phyloP scores from a whole-genome alignment of 2,329 filamentous ascomycete species.

The Curvularia lunata region DNA sequence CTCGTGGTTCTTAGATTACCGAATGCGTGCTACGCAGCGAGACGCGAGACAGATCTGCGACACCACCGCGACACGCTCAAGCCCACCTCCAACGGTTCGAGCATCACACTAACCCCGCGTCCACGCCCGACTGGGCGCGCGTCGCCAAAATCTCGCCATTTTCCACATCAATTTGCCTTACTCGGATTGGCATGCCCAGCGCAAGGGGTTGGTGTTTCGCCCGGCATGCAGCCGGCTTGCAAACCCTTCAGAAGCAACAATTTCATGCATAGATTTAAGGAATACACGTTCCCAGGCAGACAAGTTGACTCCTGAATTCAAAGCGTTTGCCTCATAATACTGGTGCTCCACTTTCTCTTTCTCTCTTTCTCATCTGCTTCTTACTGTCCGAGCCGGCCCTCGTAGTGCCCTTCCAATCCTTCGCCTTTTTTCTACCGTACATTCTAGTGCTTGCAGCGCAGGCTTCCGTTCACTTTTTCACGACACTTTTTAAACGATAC shows the following conservation, averaged over 20 bases:
- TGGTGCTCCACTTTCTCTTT: slow-evolving; percentile 45
- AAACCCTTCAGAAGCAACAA: slow-evolving; percentile 34
- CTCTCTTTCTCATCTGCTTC: slow-evolving; percentile 33
- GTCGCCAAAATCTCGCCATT: slow-evolving; percentile 41
- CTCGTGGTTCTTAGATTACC: slow-evolving; percentile 35
- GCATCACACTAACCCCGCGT: slow-evolving; percentile 37
- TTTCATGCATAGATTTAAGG: slow-evolving; percentile 52
- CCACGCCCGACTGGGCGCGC: slow-evolving; percentile 22
- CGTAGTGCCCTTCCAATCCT: slow-evolving; percentile 48
- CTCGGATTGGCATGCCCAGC: slow-evolving; percentile 38
- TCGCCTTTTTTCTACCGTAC: slow-evolving; percentile 29
- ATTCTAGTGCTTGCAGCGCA: slow-evolving; percentile 47
- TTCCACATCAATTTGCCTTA: slow-evolving; percentile 36
- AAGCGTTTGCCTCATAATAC: slow-evolving; percentile 40
- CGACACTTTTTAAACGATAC: slow-evolving; percentile 22
- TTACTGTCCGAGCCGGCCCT: slow-evolving; percentile 51
- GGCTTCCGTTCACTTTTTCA: slow-evolving; percentile 44
- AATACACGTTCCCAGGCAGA: slow-evolving; percentile 28
- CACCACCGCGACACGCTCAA: slow-evolving; percentile 43
- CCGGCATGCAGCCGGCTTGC: slow-evolving; percentile 34
- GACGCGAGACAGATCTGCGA: slow-evolving; percentile 49
- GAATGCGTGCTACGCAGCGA: slow-evolving; percentile 29
- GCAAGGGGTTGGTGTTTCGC: slow-evolving; percentile 49
- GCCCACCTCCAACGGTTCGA: slow-evolving; percentile 42
- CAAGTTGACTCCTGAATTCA: background rate